Base-by-base conservation (phyloP, 495 filamentous ascomycete species). In the Penicillium longicatenatum region DNA sequence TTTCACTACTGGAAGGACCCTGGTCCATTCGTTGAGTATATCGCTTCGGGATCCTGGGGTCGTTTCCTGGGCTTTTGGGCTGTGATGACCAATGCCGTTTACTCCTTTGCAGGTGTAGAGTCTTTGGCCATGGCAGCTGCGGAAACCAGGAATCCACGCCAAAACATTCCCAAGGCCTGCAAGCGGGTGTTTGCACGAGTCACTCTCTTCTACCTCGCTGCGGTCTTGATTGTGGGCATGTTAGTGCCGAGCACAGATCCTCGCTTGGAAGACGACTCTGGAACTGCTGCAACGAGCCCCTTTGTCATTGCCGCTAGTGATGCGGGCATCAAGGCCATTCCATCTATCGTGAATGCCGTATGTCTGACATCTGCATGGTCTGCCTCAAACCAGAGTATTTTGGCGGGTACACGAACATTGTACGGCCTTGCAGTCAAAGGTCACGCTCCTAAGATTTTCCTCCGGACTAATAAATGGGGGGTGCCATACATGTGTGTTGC, bases 41-140 rank as follows among this genome's bases (percentile, higher is more conserved):
- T 80, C 14, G 65, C 68, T 1, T 63, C 62, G 4, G 76, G 75
- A 0, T 63, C 64, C 1, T 70, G 60, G 70, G 76, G 75, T 1
- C 64, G 65, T 2, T 86, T 86, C 17, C 70, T 86, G 6, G 84
- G 83, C 0, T 87, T 82, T 63, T 85, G 82, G 82, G 74, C 75
- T 20, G 82, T 84, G 31, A 79, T 86, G 72, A 83, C 72, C 7
- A 83, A 79, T 45, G 83, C 83, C 12, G 82, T 84, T 6, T 87
- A 84, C 67, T 78, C 75, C 0, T 87, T 84, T 56, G 76, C 82
- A 1, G 84, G 83, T 21, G 75, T 86, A 22, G 80, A 83, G 53
- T 75, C 70, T 12, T 67, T 83, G 21, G 76, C 80, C 17, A 80
- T 82, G 64, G 78, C 80, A 0, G 80, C 81, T 7, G 78, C 79